Evolutionary conservation across 148 eudicot species (phyloP).

Genomic region (Silene latifolia): DNA sequence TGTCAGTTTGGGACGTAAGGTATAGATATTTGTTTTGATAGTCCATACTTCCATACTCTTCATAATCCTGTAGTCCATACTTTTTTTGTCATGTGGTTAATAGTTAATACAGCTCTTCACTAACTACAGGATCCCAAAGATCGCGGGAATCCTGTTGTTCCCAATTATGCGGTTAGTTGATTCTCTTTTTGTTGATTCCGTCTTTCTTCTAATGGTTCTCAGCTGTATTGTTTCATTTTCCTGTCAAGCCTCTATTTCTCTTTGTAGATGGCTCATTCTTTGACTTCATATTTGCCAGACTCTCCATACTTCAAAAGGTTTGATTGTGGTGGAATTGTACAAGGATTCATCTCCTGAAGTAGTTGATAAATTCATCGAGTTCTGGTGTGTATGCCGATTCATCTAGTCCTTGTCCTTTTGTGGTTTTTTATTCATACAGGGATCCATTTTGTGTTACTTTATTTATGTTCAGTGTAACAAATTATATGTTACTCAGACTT

Average conservation of each 20-base stretch:
- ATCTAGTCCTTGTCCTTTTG: background rate
- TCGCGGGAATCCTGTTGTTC: constrained; percentile 44
- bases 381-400: constrained; percentile 51
- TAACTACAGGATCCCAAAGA: constrained; percentile 45
- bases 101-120: background rate
- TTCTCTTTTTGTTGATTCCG: too few species aligned
- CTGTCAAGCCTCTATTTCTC: background rate
- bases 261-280: background rate
- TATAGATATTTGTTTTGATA: constrained; percentile 21
- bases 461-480: background rate
- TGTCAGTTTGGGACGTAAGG: constrained; percentile 26
- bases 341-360: constrained; percentile 78
- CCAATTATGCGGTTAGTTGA: constrained; percentile 52
- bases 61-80: too few species aligned
- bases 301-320: constrained; percentile 77
- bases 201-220: background rate
- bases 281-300: constrained; percentile 35
- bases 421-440: background rate
- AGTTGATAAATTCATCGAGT: constrained; percentile 71
- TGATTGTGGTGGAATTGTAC: constrained; percentile 70
- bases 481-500: too few species aligned
- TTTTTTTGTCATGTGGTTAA: background rate
- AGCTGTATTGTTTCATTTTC: too few species aligned
- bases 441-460: background rate
- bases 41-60: background rate